Base-by-base conservation (phyloP, 192 early-diverging fungal species). In the Coemansia guatemalensis region DNA sequence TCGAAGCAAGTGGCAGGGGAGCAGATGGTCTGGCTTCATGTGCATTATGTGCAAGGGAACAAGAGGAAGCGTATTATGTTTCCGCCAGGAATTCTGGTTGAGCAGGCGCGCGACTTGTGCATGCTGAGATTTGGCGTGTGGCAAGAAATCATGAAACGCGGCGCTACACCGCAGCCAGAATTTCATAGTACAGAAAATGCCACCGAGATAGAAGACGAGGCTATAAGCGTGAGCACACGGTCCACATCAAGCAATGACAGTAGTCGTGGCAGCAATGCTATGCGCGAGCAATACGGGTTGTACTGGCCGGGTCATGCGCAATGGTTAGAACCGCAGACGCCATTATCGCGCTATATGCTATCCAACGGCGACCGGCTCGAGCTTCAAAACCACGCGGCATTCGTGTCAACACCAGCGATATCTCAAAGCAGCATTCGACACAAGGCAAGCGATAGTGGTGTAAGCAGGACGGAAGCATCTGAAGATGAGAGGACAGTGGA, bases 91-190 rank as follows among this genome's bases (percentile, higher is more conserved):
- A 48, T 83, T 14, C 63, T 68, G 27, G 77, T 79, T 1, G 68
- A 67, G 8, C 82, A 83, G 64, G 82, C 82, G 18, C 62, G 73
- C 0, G 82, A 83, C 20, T 61, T 83, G 9, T 83, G 76, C 57
- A 75, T 83, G 73, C 60, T 83, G 51, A 52, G 74, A 65, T 83
- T 75, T 55, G 78, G 68, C 29, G 68, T 80, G 8, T 83, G 82
- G 82, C 69, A 65, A 32, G 66, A 62, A 0, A 33, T 78, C 22
- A 66, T 78, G 67, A 60, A 62, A 22, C 58, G 58, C 48, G 66
- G 68, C 5, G 49, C 49, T 8, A 25, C 49, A 25, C 21, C 4
- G 49, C 21, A n/a, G 21, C 3, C 21, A 11, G 20, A 25, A 3
- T 22, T 11, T 2, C 49, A 25, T 1, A 4, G 20, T 1, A 8